phyloP scores from a whole-genome alignment of 345 rosid genomes.

The Gossypium rotundifolium region DNA sequence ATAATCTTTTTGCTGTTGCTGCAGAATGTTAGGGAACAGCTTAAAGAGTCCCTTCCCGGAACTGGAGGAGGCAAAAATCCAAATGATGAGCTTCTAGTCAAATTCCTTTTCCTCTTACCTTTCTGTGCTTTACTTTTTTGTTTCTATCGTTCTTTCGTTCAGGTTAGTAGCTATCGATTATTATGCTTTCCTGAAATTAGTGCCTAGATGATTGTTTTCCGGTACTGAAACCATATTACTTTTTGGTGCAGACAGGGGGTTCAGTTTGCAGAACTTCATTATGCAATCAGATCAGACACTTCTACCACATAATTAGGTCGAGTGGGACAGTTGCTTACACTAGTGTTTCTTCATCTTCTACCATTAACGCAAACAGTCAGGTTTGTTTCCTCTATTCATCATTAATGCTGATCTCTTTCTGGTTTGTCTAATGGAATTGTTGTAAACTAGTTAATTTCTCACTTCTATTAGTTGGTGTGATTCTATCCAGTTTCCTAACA shows the following conservation, averaged over 20 bases:
- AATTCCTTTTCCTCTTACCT: conserved; percentile 66
- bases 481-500: conserved; percentile 34
- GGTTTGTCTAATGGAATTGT: neutral
- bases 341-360: conserved; percentile 47
- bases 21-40: conserved; percentile 64
- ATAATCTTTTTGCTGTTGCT: conserved; percentile 2
- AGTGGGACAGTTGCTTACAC: conserved; percentile 49
- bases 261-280: conserved; percentile 54
- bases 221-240: conserved; percentile 3
- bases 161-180: conserved; percentile 29
- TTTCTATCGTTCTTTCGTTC: conserved; percentile 40
- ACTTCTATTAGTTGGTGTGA: conserved; percentile 1
- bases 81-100: conserved; percentile 54
- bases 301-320: conserved; percentile 52
- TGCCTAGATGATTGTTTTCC: neutral
- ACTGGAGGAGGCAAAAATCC: conserved; percentile 84
- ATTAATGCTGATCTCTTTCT: neutral
- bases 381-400: conserved; percentile 30
- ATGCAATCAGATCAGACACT: conserved; percentile 55
- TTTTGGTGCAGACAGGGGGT: conserved; percentile 46
- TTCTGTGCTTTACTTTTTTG: conserved; percentile 45
- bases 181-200: neutral
- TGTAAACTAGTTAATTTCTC: neutral
- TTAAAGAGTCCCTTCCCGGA: conserved; percentile 87
- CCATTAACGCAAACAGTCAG: conserved; percentile 42